Evolutionary conservation across 495 filamentous ascomycete genomes (phyloP).

Genomic region (Cryomyces minteri): DNA sequence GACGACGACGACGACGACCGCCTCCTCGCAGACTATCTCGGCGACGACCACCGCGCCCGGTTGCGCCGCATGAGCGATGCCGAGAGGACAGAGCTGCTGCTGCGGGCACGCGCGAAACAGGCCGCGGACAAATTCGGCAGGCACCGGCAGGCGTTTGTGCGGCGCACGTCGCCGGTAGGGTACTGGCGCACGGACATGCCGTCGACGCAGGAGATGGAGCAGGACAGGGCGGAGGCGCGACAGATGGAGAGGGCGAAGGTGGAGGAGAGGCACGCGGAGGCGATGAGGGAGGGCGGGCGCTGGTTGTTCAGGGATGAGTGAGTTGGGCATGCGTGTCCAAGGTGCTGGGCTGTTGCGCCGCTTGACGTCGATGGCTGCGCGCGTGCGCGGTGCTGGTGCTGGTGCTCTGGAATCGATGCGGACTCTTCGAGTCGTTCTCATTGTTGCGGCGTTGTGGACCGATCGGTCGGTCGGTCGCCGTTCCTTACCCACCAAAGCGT

Average conservation of each 20-base stretch:
- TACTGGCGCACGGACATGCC: constrained; percentile 88
- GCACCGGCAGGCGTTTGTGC: constrained; percentile 57
- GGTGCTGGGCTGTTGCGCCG: no score
- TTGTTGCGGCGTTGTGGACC: no score
- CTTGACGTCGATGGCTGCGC: no score
- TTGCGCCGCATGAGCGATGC: constrained; percentile 26
- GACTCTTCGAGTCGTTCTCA: no score
- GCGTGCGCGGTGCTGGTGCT: no score
- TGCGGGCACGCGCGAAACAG: constrained; percentile 45
- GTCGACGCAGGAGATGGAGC: constrained; percentile 53
- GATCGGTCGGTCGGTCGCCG: no score
- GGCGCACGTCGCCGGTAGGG: constrained; percentile 55
- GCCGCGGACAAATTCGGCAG: constrained; percentile 55
- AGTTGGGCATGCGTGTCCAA: background rate
- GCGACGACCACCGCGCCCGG: constrained; percentile 22
- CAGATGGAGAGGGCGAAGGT: constrained; percentile 40
- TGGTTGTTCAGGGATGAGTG: constrained; percentile 74
- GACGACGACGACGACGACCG: constrained; percentile 27
- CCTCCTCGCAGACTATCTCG: constrained; percentile 50
- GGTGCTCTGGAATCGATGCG: no score
- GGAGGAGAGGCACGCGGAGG: constrained; percentile 60
- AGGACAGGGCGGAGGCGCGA: constrained; percentile 41
- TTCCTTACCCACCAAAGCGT: no score
- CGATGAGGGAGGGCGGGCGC: constrained; percentile 51
- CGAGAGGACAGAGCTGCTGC: constrained; percentile 36